Conservation (phyloP, 192 early-diverging fungal genomes). For the Piromyces finnis region DNA sequence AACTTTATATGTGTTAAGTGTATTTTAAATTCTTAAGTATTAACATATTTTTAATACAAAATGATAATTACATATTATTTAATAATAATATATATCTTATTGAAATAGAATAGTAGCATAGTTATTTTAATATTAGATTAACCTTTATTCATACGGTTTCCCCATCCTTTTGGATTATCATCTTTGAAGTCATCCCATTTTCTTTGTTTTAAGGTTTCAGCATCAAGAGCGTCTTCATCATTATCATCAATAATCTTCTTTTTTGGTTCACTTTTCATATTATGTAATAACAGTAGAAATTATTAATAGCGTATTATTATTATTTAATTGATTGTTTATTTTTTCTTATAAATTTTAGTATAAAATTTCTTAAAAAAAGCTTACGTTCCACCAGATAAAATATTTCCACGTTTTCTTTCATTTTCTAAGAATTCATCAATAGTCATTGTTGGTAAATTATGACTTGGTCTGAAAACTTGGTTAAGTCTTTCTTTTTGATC, state of each 20-base stretch:
- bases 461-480: slow-evolving; percentile 67
- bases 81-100: too few species aligned
- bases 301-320: neutral
- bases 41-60: too few species aligned
- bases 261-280: slow-evolving; percentile 36
- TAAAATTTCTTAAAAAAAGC: too few species aligned
- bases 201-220: slow-evolving; percentile 65
- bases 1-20: too few species aligned
- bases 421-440: slow-evolving; percentile 84
- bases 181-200: slow-evolving; percentile 87
- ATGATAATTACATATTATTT: too few species aligned
- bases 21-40: too few species aligned
- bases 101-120: too few species aligned
- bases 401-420: slow-evolving; percentile 72
- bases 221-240: slow-evolving; percentile 59
- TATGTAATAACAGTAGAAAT: neutral
- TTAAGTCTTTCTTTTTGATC: slow-evolving; percentile 52
- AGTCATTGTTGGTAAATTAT: slow-evolving; percentile 85
- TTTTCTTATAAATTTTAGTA: too few species aligned
- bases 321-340: too few species aligned
- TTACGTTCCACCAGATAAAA: slow-evolving; percentile 72
- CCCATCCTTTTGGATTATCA: slow-evolving; percentile 51
- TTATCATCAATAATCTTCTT: slow-evolving; percentile 58
- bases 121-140: too few species aligned
- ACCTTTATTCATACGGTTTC: slow-evolving; percentile 17